Evolutionary conservation across 345 rosid genomes (phyloP).

Genomic region (Geranium brycei): DNA sequence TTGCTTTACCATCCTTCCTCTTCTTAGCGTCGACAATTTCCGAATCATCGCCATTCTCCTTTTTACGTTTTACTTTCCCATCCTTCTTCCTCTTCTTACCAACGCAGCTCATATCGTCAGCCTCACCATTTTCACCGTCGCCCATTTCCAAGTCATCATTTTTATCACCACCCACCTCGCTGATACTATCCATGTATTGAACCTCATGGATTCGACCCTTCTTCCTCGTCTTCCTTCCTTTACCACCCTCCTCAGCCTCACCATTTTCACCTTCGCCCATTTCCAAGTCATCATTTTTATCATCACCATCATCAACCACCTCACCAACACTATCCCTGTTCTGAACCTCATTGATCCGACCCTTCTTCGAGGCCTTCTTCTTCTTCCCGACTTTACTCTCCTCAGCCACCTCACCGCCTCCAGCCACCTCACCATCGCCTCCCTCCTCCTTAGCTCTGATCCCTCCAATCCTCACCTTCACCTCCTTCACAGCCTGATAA

Average conservation of each 20-base stretch:
- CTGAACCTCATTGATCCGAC: constrained; percentile 10
- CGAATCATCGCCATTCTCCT: neutral
- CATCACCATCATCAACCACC: neutral
- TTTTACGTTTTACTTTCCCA: neutral
- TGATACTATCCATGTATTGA: constrained; percentile 12
- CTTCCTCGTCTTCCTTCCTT: constrained; percentile 6
- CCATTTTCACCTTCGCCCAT: neutral
- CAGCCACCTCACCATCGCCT: neutral
- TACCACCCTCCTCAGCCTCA: neutral
- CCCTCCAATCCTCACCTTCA: constrained; percentile 12
- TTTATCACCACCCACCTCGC: neutral
- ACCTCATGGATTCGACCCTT: constrained; percentile 10
- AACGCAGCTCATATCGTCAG: neutral
- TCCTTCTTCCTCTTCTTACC: constrained; percentile 6
- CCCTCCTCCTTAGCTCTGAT: neutral
- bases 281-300: neutral
- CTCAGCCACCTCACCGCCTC: neutral
- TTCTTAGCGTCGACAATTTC: no score
- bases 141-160: neutral
- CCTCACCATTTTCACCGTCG: neutral
- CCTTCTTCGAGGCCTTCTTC: constrained; percentile 4
- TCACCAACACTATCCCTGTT: constrained; percentile 12
- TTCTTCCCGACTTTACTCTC: neutral
- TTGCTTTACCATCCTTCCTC: constrained; percentile 3
- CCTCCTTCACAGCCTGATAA: constrained; percentile 10